A percentile compares a stretch with the other conserved stretches of the same genome.
phyloP scores from a whole-genome alignment of 78 protist species.

The slime mould (Dictyostelium discoideum) region dicty_2.7 NC_007091.3:1341001-1341500 shows the following conservation, averaged over 20 bases:
- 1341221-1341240: too few species aligned
- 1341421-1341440: background rate
- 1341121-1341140: background rate
- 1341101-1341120: too few species aligned
- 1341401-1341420: background rate
- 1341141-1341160: too few species aligned
- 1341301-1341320: background rate
- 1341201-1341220: background rate
- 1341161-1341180: too few species aligned
- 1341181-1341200: background rate
- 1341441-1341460: background rate
- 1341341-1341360: background rate
- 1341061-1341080: too few species aligned
- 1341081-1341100: too few species aligned
- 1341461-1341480: background rate
- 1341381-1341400: background rate
- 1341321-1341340: background rate
- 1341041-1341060: too few species aligned
- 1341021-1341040: too few species aligned
- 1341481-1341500: background rate
- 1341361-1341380: background rate
- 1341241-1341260: background rate
- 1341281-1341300: background rate
- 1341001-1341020: background rate
- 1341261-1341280: too few species aligned